Conservation (phyloP, 2,329 filamentous ascomycete genomes). For the Pyrenochaeta sp. region DNA sequence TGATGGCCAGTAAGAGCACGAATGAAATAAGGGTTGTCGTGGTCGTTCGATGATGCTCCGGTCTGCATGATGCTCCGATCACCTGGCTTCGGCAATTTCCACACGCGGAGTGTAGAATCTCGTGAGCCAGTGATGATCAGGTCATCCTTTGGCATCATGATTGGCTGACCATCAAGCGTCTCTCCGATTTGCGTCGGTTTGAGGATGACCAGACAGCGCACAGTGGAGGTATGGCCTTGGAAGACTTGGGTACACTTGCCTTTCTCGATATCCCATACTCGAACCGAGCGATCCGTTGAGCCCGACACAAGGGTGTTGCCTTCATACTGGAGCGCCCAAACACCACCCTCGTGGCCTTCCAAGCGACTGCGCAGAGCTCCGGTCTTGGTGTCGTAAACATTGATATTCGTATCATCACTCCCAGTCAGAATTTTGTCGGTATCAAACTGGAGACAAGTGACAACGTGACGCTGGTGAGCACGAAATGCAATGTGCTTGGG, state of each 20-base stretch:
- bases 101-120: constrained; percentile 91
- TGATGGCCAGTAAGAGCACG: constrained; percentile 84
- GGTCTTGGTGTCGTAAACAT: constrained; percentile 97
- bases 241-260: constrained; percentile 94
- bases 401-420: constrained; percentile 96
- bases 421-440: constrained; percentile 98
- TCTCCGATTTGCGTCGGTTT: constrained; percentile 82
- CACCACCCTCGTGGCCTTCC: constrained; percentile 93
- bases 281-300: constrained; percentile 94
- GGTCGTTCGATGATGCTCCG: constrained; percentile 73
- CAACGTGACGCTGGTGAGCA: constrained; percentile 95
- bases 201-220: constrained; percentile 92
- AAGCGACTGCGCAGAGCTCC: constrained; percentile 83
- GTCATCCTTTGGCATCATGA: constrained; percentile 93
- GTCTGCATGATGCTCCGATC: constrained; percentile 82
- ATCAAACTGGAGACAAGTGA: constrained; percentile 97
- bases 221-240: constrained; percentile 96
- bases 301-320: constrained; percentile 95
- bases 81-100: constrained; percentile 85
- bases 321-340: constrained; percentile 97
- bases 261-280: constrained; percentile 98
- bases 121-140: constrained; percentile 97
- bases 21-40: constrained; percentile 94
- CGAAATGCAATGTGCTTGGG: constrained; percentile 93
- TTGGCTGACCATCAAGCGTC: constrained; percentile 72